These are phyloP conservation scores for Fusarium dlaminii DNA, from an alignment of 2,329 filamentous ascomycete species.

Conservation along the genomic window DNA sequence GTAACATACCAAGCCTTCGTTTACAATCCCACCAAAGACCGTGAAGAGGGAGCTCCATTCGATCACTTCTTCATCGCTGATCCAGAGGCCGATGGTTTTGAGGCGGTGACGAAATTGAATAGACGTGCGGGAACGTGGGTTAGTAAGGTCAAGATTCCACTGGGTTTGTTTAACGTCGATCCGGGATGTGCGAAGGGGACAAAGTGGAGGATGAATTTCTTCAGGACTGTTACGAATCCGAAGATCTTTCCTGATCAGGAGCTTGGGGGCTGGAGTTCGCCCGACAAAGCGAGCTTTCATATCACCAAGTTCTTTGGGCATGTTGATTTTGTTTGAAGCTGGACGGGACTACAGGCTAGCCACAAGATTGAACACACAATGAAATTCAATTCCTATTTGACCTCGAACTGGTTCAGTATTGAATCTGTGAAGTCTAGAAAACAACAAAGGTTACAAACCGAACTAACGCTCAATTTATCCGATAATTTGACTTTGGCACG, in stretches of 20 bases:
- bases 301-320: constrained; percentile 57
- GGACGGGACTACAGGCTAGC: too few relatives aligned
- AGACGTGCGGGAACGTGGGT: constrained; percentile 50
- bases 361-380: neutral
- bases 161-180: constrained; percentile 62
- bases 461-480: neutral
- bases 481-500: neutral
- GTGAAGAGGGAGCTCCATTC: constrained; percentile 52
- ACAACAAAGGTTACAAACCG: neutral
- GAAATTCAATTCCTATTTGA: neutral
- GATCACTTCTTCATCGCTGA: constrained; percentile 55
- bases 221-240: constrained; percentile 56
- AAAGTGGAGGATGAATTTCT: constrained; percentile 63
- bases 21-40: constrained; percentile 60
- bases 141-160: constrained; percentile 54
- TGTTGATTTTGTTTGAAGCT: constrained; percentile 49
- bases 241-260: constrained; percentile 55
- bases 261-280: constrained; percentile 58
- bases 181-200: constrained; percentile 53
- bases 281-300: constrained; percentile 58
- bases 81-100: constrained; percentile 54
- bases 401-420: accelerated
- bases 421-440: accelerated
- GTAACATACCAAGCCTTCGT: constrained; percentile 62
- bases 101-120: constrained; percentile 52